Evolutionary conservation across 495 filamentous ascomycete genomes (phyloP), one percentile per base, ranked within the genome.

Genomic region (Aspergillus sparsus): DNA sequence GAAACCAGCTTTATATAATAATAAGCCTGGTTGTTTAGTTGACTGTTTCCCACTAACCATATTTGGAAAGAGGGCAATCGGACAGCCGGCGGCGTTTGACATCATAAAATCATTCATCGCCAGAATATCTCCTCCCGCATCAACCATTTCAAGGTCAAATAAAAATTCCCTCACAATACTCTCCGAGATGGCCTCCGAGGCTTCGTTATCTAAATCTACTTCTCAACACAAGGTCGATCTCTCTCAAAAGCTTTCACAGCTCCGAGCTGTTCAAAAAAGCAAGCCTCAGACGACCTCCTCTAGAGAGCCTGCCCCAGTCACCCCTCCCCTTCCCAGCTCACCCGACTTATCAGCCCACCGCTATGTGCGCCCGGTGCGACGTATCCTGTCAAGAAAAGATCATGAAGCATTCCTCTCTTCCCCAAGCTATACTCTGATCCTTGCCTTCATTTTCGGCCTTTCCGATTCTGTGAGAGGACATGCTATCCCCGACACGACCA

Each of bases 401-500:
- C 93, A 94, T 69, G 82, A 89, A 12, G 74, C 90, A 7, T 99
- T 96, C 70, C 81, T 90, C 8, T 73, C 83, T 11, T 97, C 93
- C 0, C 82, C 87, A 0, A 90, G 93, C 7, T 89, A 93, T 70
- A 80, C 74, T 4, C 85, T 97, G 6, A 78, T 99, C 53, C 68
- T 89, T 21, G 83, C 88, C 16, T 99, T 96, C 67, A 82, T 97
- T 62, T 97, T 96, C 66, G 82, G 83, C 35, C 87, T 98, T 42
- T 86, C 91, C 42, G 92, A 97, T 60, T 85, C 89, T 0, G 90
- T 95, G 42, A 77, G 86, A 55, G 91, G 92, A 67, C 83, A 77
- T 15, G 84, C 90, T n/a, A 80, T 88, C 56, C 91, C 90, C 1
- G 82, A 86, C 37, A 67, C 89, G 64, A 76, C 41, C 15, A 41